phyloP scores from a whole-genome alignment of 306 rosid genomes.

The Acacia acuminata region DNA sequence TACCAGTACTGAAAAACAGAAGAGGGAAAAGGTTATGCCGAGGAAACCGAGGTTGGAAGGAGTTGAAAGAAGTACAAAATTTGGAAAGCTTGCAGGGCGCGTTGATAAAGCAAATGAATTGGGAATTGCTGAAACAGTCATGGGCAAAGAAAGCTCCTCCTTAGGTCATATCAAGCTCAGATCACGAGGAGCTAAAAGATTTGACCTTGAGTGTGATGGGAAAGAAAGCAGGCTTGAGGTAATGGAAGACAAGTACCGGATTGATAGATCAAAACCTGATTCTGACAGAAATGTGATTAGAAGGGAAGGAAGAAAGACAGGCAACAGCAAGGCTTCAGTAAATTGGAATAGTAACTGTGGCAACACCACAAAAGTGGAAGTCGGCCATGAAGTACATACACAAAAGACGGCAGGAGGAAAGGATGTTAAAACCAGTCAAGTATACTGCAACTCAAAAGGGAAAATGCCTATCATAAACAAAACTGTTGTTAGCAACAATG shows the following conservation, averaged over 20 bases:
- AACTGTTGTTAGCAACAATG: conserved; percentile 32
- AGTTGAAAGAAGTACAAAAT: conserved; percentile 24
- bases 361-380: conserved; percentile 6
- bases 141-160: conserved; percentile 23
- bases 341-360: conserved; percentile 11
- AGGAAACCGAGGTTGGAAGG: conserved; percentile 30
- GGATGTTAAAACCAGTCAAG: conserved; percentile 27
- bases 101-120: conserved; percentile 25
- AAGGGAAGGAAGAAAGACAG: conserved; percentile 35
- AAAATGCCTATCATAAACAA: conserved; percentile 28
- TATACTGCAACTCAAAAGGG: conserved; percentile 35
- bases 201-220: conserved; percentile 35
- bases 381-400: conserved; percentile 30
- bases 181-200: conserved; percentile 27
- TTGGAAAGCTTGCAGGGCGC: conserved; percentile 25
- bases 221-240: conserved; percentile 28
- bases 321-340: conserved; percentile 5
- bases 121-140: neutral
- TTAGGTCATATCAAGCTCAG: conserved; percentile 17
- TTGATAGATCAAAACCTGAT: conserved; percentile 32
- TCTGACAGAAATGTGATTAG: conserved; percentile 21
- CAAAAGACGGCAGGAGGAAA: conserved; percentile 18
- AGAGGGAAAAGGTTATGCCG: conserved; percentile 29
- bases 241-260: conserved; percentile 30
- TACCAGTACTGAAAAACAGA: conserved; percentile 33